Evolutionary conservation across 1,284 basidiomycete species (phyloP), one percentile per base, ranked within the genome.

Genomic region (Phlebopus sp.): DNA sequence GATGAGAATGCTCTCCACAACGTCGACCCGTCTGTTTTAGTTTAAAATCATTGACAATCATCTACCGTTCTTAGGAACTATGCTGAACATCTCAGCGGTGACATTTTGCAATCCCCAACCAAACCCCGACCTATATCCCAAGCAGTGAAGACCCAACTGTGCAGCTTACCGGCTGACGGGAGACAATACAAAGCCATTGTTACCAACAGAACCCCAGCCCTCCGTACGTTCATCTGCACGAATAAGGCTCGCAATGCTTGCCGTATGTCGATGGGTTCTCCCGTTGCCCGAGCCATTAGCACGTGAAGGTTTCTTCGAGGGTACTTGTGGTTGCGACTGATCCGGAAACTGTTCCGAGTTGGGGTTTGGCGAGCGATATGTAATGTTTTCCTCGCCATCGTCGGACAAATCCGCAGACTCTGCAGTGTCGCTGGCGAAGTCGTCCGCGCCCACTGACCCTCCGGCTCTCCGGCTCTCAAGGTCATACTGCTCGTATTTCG

Each of bases 231-330:
- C 85, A 37, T 86, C 84, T 4, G 82, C 79, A 10, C 85, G 72
- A 46, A 90, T 90, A 53, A 90, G 67, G 59, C 85, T 87, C 19
- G 84, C 88, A 52, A 90, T 90, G 54, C 84, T 88, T 18, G 88
- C 88, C 1, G 88, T 90, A 63, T 89, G 86, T 45, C 78, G 66
- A 62, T 89, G 86, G 34, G 69, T 74, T 60, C 75, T 73, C 55
- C 67, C 72, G 63, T 49, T 44, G 10, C 27, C 42, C 39, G 39
- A 32, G 29, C 31, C 49, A 23, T 23, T 23, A 3, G 21, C 49
- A 11, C 44, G 48, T 3, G 45, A 39, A 29, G 51, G 53, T 25
- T 54, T 64, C 47, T 34, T 46, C 14, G 23, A 35, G 4, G 48
- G 71, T 27, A 59, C 62, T 2, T 11, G 64, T 66, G 31, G 69